A percentile compares a stretch with the other conserved stretches of the same genome.
phyloP scores from a whole-genome alignment of 352 stramenopile species.

The Halophytophthora polymorphica region DNA sequence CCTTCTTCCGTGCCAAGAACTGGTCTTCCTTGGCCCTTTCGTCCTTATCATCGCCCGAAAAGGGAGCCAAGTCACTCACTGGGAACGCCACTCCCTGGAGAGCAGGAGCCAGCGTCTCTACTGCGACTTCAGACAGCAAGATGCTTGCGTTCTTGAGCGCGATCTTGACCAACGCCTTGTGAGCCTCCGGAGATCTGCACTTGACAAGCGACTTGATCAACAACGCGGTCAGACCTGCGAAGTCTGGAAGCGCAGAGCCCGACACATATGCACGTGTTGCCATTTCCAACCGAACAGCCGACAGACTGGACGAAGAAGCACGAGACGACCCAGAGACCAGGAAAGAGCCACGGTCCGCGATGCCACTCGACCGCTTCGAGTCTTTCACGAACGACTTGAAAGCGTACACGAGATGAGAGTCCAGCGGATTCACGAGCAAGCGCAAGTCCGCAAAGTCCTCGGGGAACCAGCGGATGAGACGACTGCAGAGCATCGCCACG shows the following conservation, averaged over 20 bases:
- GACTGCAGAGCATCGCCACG: conserved; percentile 34
- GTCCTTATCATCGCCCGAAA: conserved; percentile 12
- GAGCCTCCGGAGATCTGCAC: conserved; percentile 28
- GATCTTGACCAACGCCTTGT: conserved; percentile 26
- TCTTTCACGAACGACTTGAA: conserved; percentile 37
- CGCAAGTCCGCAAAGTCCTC: conserved; percentile 26
- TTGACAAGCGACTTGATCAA: conserved; percentile 37
- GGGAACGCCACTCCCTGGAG: conserved; percentile 31
- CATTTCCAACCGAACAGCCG: conserved; percentile 35
- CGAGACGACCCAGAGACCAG: conserved; percentile 1
- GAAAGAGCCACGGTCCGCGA: conserved; percentile 3
- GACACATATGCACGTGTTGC: conserved; percentile 31
- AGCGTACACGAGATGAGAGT: conserved; percentile 28
- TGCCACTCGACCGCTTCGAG: conserved; percentile 7
- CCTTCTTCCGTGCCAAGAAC: conserved; percentile 17
- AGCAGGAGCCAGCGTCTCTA: conserved; percentile 16
- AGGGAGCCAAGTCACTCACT: conserved; percentile 4
- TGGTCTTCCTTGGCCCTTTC: conserved; percentile 10
- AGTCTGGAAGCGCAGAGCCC: conserved; percentile 25
- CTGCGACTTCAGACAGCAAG: conserved; percentile 21
- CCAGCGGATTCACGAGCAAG: conserved; percentile 27
- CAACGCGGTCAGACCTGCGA: conserved; percentile 27
- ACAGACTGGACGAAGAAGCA: conserved; percentile 10
- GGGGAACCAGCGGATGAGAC: conserved; percentile 47
- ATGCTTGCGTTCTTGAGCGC: conserved; percentile 20